Evolutionary conservation across 768 basidiomycete species (phyloP), one percentile per base, ranked within the genome.

Genomic region (Boletus speciosus): DNA sequence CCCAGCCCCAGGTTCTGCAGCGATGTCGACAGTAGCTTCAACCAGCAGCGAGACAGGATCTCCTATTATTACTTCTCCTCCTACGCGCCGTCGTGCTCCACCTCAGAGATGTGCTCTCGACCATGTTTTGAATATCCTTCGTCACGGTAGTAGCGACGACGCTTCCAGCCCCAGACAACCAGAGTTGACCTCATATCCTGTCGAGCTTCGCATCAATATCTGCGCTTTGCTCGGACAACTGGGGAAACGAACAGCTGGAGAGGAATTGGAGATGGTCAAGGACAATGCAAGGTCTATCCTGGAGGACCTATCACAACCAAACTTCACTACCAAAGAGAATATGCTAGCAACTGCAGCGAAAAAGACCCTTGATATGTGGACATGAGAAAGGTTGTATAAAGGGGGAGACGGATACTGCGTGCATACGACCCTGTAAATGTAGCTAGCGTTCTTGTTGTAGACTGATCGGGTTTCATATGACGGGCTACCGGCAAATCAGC

Each of bases 161-260:
- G 35, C 51, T 69, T 76, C 55, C 76, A 82, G 59, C 78, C 79
- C 58, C 75, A 80, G 56, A 54, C 62, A 55, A 42, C 9, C 38
- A 40, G 62, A 62, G 25, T 47, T 39, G 0, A 73, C 74, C 55
- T 73, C 81, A 56, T 85, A 84, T 62, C 86, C 86, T n/a, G 72
- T 81, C 19, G 91, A 93, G 73, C 81, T 93, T 53, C 81, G 89
- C 44, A 75, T 81, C 27, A 93, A 93, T 61, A 80, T 83, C 16
- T 91, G 89, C 65, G 80, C 85, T 7, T 77, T 93, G 55, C 70
- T 93, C 27, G 75, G 81, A 38, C 85, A 89, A 58, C 65, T 90
- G 19, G 79, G 79, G 34, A 79, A 78, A 60, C 76, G 83, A 61
- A 71, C 75, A 4, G 66, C 78, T 9, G 78, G 77, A 7, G 76